Base-by-base conservation (phyloP, 1,284 basidiomycete species). In the Apiotrichum mycotoxinovorans region DNA sequence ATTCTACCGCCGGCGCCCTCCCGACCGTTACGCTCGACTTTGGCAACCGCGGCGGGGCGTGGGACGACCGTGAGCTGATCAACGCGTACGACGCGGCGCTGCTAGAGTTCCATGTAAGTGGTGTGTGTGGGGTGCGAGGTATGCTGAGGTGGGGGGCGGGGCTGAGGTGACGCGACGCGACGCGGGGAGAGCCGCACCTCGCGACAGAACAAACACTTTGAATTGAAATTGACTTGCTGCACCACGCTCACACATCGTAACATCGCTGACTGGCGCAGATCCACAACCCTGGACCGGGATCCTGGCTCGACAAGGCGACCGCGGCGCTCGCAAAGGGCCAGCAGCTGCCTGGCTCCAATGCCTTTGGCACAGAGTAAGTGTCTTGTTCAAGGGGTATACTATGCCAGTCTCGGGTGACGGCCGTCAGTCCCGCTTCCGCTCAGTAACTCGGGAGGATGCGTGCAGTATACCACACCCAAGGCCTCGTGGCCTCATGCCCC, bases 221-320 rank as follows among this genome's bases (percentile, higher is more conserved):
- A n/a, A n/a, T n/a, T n/a, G n/a, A n/a, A n/a, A n/a, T n/a, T n/a
- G n/a, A n/a, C n/a, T n/a, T n/a, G n/a, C n/a, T n/a, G n/a, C n/a
- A n/a, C n/a, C n/a, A n/a, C n/a, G n/a, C n/a, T n/a, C n/a, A n/a
- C n/a, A n/a, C n/a, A n/a, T n/a, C n/a, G n/a, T n/a, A n/a, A n/a
- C n/a, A n/a, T 14, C 44, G n/a, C 23, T 22, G 17, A 27, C 27
- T 40, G 23, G 37, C 37, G 15, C 60, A 76, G 73, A 45, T 68
- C 25, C 74, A 76, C 62, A 72, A 78, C 49, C 76, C 76, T 0
- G 76, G 76, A 26, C 73, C 74, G 0, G 76, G 76, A n/a, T 62
- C 64, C 18, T 78, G 76, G 76, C 65, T 78, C 15, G 76, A 78
- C 57, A 76, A 78, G 56, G 70, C 70, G 7, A 76, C 73, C 0